Base-by-base conservation (phyloP, 495 filamentous ascomycete genomes). In the Trichoderma asperelloides region DNA sequence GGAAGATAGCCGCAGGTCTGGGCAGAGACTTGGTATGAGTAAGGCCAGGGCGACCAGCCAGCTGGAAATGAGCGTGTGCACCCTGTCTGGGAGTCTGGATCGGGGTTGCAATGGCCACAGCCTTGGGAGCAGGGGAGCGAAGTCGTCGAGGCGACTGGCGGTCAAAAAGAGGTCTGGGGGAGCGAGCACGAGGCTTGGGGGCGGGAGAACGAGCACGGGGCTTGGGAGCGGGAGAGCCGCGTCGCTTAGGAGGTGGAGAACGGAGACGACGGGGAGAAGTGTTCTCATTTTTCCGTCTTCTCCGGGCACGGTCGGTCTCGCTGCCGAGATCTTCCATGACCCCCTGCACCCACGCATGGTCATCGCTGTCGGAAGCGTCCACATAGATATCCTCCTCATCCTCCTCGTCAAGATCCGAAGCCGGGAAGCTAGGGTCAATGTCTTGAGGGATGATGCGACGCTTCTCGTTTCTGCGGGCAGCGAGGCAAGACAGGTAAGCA, bases 401-500 rank as follows among this genome's bases (percentile, higher is more conserved):
- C 40, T 85, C 86, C 40, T 90, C 89, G 67, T 95, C 89, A 0
- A 88, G 89, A 69, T 97, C 95, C 1, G 93, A 96, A 9, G 92
- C 92, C 0, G 95, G 95, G 73, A 98, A 98, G 74, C 91, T 96
- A 12, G 95, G 95, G 73, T 98, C 95, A 68, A 98, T 97, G 70
- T 98, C 96, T 70, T 98, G 95, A 51, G 95, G 93, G 30, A 91
- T 90, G 33, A 81, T 71, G 66, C 87, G 85, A 67, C 91, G 90
- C 77, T 92, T 96, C 65, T 87, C 87, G 51, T 88, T 87, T 67
- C 89, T 89, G 45, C 91, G 86, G 63, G 91, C 87, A 71, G 95
- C 91, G 66, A 95, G 81, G 69, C 89, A 91, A 13, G 91, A 91
- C 62, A 96, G 85, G 74, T 97, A 98, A 2, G 91, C 93, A 68